phyloP scores from a whole-genome alignment of 768 basidiomycete species.

The Cyathus striatus region DNA sequence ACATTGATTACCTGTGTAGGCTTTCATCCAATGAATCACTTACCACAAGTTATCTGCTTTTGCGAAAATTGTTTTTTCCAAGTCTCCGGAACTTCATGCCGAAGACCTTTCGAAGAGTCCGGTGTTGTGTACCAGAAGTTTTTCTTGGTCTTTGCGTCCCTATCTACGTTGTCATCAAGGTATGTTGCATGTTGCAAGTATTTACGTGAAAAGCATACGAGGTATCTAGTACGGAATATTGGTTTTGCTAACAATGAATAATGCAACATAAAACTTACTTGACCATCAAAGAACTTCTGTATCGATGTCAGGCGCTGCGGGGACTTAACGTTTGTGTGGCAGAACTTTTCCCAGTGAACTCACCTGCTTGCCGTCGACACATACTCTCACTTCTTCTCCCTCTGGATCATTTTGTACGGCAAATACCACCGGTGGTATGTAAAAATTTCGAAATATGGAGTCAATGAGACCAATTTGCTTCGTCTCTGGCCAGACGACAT shows the following conservation, averaged over 20 bases:
- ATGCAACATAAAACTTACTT: conserved; percentile 40
- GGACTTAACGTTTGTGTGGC: too few species aligned
- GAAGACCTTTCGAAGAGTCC: conserved; percentile 33
- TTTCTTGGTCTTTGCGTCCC: conserved; percentile 52
- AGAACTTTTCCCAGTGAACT: conserved; percentile 38
- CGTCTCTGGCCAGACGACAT: conserved; percentile 68
- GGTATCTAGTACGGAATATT: conserved; percentile 42
- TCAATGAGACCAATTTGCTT: conserved; percentile 75
- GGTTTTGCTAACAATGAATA: too few species aligned
- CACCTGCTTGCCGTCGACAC: conserved; percentile 84
- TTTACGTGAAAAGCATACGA: conserved; percentile 29
- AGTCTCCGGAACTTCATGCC: conserved; percentile 46
- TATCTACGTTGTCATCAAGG: conserved; percentile 38
- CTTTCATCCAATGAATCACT: conserved; percentile 12
- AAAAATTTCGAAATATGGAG: conserved; percentile 73
- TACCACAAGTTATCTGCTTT: conserved; percentile 68
- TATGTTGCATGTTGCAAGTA: neutral
- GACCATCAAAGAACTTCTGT: conserved; percentile 69
- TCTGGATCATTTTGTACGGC: conserved; percentile 51
- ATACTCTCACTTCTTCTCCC: conserved; percentile 51
- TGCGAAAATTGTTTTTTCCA: conserved; percentile 46
- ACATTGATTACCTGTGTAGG: neutral
- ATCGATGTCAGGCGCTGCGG: conserved; percentile 72
- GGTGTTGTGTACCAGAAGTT: conserved; percentile 58
- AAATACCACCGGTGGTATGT: conserved; percentile 77